Conservation (phyloP, 805 yeast genomes). For the Metschnikowia drakensbergensis region DNA sequence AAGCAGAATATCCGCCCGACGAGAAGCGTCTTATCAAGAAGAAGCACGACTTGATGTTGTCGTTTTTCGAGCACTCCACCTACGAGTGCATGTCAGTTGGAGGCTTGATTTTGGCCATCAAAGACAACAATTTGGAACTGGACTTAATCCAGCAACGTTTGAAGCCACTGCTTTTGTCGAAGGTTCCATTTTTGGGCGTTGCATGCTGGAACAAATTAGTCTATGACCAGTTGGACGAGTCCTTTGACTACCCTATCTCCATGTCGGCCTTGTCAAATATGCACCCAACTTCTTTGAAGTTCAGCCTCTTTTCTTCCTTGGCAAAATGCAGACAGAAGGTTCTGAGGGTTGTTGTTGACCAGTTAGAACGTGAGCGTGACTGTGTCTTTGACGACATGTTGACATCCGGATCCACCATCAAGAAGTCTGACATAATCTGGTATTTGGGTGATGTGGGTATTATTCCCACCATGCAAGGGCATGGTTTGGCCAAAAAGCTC, state of each 20-base stretch:
- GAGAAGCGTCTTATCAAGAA: slow-evolving; percentile 24
- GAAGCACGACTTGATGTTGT: slow-evolving; percentile 41
- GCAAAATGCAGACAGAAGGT: slow-evolving; percentile 50
- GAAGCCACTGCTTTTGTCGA: slow-evolving; percentile 23
- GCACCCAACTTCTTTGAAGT: slow-evolving; percentile 33
- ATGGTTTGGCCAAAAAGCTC: slow-evolving; percentile 52
- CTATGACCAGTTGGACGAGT: slow-evolving; percentile 21
- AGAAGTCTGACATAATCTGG: slow-evolving; percentile 43
- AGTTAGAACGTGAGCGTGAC: slow-evolving; percentile 41
- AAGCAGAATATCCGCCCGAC: slow-evolving; percentile 10
- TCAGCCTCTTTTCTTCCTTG: slow-evolving; percentile 32
- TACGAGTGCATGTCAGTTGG: slow-evolving; percentile 51
- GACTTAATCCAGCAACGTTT: slow-evolving; percentile 24
- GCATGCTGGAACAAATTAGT: slow-evolving; percentile 44
- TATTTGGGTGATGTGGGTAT: slow-evolving; percentile 58
- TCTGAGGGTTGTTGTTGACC: slow-evolving; percentile 47
- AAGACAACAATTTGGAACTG: slow-evolving; percentile 42
- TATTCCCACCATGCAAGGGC: slow-evolving; percentile 54
- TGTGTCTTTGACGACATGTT: slow-evolving; percentile 32
- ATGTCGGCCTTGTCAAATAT: slow-evolving; percentile 23
- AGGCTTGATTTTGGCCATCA: slow-evolving; percentile 48
- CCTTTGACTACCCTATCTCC: slow-evolving; percentile 20
- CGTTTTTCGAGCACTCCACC: slow-evolving; percentile 51
- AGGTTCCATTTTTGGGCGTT: slow-evolving; percentile 48
- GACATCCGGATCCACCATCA: slow-evolving; percentile 27